phyloP scores from a whole-genome alignment of 148 eudicot species.

The Rhododendron kiyosumense region DNA sequence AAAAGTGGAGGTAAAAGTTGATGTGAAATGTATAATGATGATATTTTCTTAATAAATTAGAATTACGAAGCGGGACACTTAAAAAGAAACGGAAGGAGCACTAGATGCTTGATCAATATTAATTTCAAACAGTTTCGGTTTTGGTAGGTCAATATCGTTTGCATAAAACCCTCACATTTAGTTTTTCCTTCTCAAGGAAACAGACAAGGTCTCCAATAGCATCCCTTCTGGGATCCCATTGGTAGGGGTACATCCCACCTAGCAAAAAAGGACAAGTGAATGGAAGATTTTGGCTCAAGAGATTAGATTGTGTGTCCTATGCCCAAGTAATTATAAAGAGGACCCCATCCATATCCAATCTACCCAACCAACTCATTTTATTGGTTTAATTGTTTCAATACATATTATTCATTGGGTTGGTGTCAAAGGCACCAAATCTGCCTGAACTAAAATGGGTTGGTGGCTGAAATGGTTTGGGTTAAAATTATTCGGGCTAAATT shows the following conservation, averaged over 20 bases:
- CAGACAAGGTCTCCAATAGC: not conserved
- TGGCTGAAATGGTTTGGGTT: no score
- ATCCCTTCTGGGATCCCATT: not conserved
- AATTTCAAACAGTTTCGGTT: not conserved
- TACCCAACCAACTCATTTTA: conserved; percentile 6
- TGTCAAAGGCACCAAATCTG: no score
- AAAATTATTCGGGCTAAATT: no score
- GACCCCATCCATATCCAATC: not conserved
- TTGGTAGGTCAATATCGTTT: not conserved
- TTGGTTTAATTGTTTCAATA: not conserved
- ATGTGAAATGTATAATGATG: no score
- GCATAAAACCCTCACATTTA: not conserved
- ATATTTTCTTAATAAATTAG: no score
- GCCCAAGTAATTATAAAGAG: not conserved
- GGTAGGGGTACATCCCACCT: conserved; percentile 5
- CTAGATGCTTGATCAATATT: not conserved
- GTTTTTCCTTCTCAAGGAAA: not conserved
- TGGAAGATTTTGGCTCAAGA: conserved; percentile 2
- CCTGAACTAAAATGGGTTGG: no score
- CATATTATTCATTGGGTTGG: not conserved
- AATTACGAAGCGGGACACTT: no score
- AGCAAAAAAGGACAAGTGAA: conserved; percentile 2
- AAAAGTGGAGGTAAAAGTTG: no score
- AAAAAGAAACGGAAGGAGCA: no score
- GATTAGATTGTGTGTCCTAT: conserved; percentile 3